Base-by-base conservation (phyloP, 148 eudicot species). In the Vaccinium darrowii region DNA sequence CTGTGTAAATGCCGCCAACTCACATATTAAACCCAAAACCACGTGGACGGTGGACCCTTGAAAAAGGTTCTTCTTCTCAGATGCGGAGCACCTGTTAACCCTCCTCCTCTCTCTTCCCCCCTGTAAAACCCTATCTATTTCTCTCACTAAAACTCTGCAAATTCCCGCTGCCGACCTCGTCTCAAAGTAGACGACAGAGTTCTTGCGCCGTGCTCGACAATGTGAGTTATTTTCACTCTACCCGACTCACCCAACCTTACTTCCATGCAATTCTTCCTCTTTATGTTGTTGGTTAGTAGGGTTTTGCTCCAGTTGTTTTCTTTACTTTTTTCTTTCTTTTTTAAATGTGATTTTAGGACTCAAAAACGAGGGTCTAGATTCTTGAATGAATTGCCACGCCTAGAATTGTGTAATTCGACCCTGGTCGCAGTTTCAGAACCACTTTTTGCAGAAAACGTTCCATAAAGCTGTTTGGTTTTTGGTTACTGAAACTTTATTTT, bases 181-280 rank as follows among this genome's bases (percentile, higher is more conserved):
- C 18, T 56, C 50, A 30, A 72, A 58, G 49, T n/a, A 25, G 52
- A 36, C 30, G 16, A 65, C 9, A 5, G 10, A 39, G 47, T 43
- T 43, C 47, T 43, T 43, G 15, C n/a, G 73, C 62, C 74, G 74
- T 81, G 36, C 21, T 43, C 43, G 21, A 47, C 83, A 81, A 81
- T 23, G 83, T 81, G 56, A 80, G 71, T 54, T 1, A 3, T 30
- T 79, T 53, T 79, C 50, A 8, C 8, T 80, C 15, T 15, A 21
- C 2, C 6, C 47, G 47, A 43, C 5, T 43, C 6, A 43, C 47
- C 47, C 47, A 43, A 43, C 47, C 47, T 43, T 43, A 43, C 47
- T 43, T 43, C 1, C 47, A 4, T 27, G 25, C 52, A 15, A 14
- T 56, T 56, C 10, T 11, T 12, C 30, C 30, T 13, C 5, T 19